These are phyloP conservation scores for Phytophthora ohioensis DNA, from an alignment of 352 stramenopile species.

Conservation along the genomic window DNA sequence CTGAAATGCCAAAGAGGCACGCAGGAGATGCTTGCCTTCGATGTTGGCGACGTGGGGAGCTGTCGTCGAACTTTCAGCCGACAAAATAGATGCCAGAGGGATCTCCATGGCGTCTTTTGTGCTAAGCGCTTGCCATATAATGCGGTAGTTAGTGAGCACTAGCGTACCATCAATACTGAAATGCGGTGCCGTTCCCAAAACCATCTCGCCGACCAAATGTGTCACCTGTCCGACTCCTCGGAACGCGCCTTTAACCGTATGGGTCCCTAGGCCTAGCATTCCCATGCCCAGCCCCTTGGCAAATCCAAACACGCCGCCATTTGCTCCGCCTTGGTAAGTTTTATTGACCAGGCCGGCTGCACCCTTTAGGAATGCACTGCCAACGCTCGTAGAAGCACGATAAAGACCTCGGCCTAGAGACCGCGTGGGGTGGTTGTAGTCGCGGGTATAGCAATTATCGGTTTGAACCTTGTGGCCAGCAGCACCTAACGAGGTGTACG, in stretches of 20 bases:
- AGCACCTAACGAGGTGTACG: conserved; percentile 81
- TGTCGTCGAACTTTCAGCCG: conserved; percentile 83
- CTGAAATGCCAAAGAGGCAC: conserved; percentile 85
- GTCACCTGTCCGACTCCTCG: conserved; percentile 88
- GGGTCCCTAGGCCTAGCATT: conserved; percentile 84
- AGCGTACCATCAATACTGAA: conserved; percentile 89
- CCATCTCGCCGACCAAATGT: conserved; percentile 88
- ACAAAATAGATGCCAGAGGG: conserved; percentile 77
- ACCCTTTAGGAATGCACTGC: conserved; percentile 86
- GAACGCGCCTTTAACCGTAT: conserved; percentile 89
- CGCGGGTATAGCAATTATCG: conserved; percentile 86
- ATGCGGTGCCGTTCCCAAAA: conserved; percentile 82
- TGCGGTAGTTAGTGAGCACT: conserved; percentile 85
- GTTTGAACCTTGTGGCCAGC: conserved; percentile 89
- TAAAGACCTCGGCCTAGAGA: conserved; percentile 83
- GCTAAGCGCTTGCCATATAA: conserved; percentile 87
- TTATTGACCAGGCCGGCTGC: conserved; percentile 85
- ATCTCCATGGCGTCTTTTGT: conserved; percentile 87
- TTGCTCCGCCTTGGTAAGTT: conserved; percentile 87
- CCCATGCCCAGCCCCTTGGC: conserved; percentile 89
- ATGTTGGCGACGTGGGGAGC: conserved; percentile 87
- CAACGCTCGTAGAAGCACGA: conserved; percentile 86
- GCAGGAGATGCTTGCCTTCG: conserved; percentile 85
- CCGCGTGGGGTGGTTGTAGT: conserved; percentile 83
- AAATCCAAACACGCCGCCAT: conserved; percentile 87